Evolutionary conservation across 1,284 basidiomycete genomes (phyloP).

Genomic region (Trichosporon asahii): DNA sequence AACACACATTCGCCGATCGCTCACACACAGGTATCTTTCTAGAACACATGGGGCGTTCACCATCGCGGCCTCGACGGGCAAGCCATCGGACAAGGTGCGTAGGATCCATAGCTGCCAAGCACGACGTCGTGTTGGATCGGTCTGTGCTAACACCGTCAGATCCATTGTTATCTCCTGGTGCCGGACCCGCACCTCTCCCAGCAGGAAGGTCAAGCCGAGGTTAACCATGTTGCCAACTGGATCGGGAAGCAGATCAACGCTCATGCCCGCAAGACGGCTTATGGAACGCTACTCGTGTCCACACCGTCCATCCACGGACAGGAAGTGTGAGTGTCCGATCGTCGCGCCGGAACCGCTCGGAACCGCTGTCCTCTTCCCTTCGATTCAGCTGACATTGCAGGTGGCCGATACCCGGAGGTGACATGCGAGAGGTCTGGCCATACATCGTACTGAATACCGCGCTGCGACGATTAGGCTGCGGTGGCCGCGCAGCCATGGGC

Average conservation of each 20-base stretch:
- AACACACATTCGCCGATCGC: neutral
- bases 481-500: constrained; percentile 47
- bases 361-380: too few species aligned
- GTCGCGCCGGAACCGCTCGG: too few species aligned
- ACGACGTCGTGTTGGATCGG: neutral
- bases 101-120: neutral
- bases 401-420: constrained; percentile 40
- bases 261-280: constrained; percentile 35
- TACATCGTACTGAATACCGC: constrained; percentile 47
- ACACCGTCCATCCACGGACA: constrained; percentile 42
- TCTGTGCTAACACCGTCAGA: constrained; percentile 26
- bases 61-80: constrained; percentile 47
- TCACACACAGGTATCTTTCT: constrained; percentile 40
- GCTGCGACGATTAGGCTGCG: constrained; percentile 45
- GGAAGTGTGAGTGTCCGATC: constrained; percentile 36
- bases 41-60: constrained; percentile 44
- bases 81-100: constrained; percentile 42
- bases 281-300: constrained; percentile 42
- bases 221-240: constrained; percentile 31
- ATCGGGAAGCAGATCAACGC: constrained; percentile 35
- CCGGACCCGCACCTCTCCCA: constrained; percentile 31
- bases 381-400: constrained; percentile 18
- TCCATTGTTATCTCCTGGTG: constrained; percentile 42
- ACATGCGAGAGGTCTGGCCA: constrained; percentile 42
- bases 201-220: constrained; percentile 28